A percentile compares a stretch with the other conserved stretches of the same genome.
phyloP scores from a whole-genome alignment of 371 early-diverging fungal species.

The Mucor irregularis region DNA sequence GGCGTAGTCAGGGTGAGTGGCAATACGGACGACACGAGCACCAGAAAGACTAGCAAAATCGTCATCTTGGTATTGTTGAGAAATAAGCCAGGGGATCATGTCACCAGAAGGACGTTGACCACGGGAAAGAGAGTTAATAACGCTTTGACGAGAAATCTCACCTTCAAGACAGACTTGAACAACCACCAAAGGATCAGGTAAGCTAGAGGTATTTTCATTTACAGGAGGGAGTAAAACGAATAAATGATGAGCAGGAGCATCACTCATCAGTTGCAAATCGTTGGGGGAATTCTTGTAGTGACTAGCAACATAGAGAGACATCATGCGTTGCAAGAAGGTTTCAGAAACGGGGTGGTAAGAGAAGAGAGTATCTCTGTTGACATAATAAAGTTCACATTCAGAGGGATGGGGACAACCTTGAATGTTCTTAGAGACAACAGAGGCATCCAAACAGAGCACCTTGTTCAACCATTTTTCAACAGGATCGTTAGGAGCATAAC shows the following conservation, averaged over 20 bases:
- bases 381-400: constrained; percentile 93
- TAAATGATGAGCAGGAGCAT: constrained; percentile 98
- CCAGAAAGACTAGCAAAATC: constrained; percentile 95
- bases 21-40: constrained; percentile 99
- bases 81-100: constrained; percentile 97
- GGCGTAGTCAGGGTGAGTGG: constrained; percentile 97
- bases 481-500: constrained; percentile 92
- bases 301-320: constrained; percentile 95
- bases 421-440: constrained; percentile 69
- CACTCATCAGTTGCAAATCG: constrained; percentile 97
- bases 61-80: constrained; percentile 96
- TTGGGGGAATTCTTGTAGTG: constrained; percentile 99
- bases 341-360: constrained; percentile 96
- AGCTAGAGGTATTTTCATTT: constrained; percentile 62
- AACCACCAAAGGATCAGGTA: constrained; percentile 96
- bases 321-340: constrained; percentile 95
- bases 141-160: constrained; percentile 84
- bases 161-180: constrained; percentile 96
- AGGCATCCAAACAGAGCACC: constrained; percentile 92
- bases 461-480: constrained; percentile 98
- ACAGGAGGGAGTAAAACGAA: constrained; percentile 95
- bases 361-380: constrained; percentile 96
- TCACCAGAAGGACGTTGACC: constrained; percentile 94
- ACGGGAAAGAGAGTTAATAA: constrained; percentile 80
- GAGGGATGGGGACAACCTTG: constrained; percentile 93